These are phyloP conservation scores for Plasmodium reichenowi DNA, from an alignment of 169 alveolate species.

Conservation along the genomic window DNA sequence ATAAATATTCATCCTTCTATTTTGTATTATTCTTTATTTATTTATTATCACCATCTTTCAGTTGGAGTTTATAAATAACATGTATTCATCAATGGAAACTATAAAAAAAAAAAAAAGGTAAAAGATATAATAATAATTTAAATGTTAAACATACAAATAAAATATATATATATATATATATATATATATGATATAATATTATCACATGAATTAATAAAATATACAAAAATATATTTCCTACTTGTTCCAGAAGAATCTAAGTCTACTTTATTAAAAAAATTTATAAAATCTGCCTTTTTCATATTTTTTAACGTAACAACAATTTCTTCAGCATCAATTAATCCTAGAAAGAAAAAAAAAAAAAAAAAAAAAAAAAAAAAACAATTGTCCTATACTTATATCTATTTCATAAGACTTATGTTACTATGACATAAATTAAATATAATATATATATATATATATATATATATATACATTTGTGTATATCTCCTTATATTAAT, in stretches of 20 bases:
- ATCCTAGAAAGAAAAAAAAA: slow-evolving; percentile 32
- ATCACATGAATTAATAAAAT: background rate
- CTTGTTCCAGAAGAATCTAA: slow-evolving; percentile 71
- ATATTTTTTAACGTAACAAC: slow-evolving; percentile 32
- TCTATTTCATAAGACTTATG: slow-evolving; percentile 27
- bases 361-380: slow-evolving; percentile 15
- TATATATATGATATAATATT: background rate
- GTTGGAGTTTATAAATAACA: slow-evolving; percentile 45
- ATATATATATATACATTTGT: no score
- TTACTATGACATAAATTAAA: background rate
- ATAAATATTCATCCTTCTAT: background rate
- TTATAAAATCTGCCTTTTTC: slow-evolving; percentile 57
- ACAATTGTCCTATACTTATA: slow-evolving; percentile 45
- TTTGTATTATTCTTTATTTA: background rate
- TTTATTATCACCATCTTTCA: background rate
- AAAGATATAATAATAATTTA: no score
- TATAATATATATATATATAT: background rate
- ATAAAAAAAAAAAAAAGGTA: slow-evolving; percentile 13
- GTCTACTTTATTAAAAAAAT: slow-evolving; percentile 47
- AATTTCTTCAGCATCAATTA: slow-evolving; percentile 73
- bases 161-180: background rate
- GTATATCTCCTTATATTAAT: background rate
- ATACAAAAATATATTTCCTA: slow-evolving; percentile 1
- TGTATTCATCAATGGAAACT: slow-evolving; percentile 62
- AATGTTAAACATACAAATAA: background rate